Percentiles rank a stretch among this genome's conserved stretches.
Conservation (phyloP, 2,329 filamentous ascomycete genomes). For the Fusarium napiforme region DNA sequence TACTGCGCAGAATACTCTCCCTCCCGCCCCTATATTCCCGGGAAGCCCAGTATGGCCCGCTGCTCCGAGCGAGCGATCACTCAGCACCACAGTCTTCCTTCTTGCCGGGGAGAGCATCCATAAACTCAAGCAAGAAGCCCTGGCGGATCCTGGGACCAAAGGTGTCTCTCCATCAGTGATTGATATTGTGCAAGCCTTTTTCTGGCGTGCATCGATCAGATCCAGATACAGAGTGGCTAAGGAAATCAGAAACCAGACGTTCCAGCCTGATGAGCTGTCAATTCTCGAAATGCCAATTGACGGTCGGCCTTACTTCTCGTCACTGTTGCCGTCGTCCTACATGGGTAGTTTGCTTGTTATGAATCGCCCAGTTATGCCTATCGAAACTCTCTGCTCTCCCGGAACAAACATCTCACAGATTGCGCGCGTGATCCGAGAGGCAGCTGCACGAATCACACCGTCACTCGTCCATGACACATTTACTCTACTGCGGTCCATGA, state of each 20-base stretch:
- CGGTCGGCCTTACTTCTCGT: conserved; percentile 5
- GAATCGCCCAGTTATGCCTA: neutral
- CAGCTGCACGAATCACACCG: conserved; percentile 4
- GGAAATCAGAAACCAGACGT: neutral
- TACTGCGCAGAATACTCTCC: neutral
- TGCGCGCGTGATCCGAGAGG: neutral
- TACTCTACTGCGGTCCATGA: neutral
- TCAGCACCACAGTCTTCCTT: neutral
- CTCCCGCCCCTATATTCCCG: neutral
- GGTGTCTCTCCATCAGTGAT: neutral
- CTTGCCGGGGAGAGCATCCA: conserved; percentile 6
- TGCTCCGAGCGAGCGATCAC: neutral
- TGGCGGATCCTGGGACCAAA: neutral
- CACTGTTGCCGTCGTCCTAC: conserved; percentile 1
- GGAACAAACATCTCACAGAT: conserved; percentile 1
- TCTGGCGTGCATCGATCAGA: conserved; percentile 8
- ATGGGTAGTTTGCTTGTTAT: conserved; percentile 11
- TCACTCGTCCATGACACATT: conserved; percentile 3
- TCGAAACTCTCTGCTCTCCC: neutral
- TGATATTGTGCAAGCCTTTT: conserved; percentile 5
- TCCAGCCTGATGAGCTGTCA: neutral
- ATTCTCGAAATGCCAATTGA: conserved; percentile 19
- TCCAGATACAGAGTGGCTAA: conserved; percentile 7
- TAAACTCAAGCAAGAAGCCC: conserved; percentile 1
- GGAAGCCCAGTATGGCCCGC: neutral